Conservation (phyloP, 23 red algal species). For the Chondrus crispus region DNA sequence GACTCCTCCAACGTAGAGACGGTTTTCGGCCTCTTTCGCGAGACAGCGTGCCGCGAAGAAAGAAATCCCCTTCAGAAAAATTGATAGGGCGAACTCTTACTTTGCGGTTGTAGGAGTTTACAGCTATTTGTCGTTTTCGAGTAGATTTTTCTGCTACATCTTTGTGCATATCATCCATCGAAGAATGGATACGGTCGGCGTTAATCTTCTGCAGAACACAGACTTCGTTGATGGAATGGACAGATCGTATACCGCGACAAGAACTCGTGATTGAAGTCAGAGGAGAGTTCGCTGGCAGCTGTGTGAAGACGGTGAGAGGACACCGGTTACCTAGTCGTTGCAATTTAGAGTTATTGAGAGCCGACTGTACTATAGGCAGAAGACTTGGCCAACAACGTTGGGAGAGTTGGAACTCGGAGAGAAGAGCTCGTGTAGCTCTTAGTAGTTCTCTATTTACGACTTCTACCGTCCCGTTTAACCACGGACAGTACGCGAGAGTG, state of each 20-base stretch:
- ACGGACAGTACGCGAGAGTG: slow-evolving; percentile 25
- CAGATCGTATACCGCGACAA: neutral
- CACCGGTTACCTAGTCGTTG: neutral
- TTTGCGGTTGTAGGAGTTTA: neutral
- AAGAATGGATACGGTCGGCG: neutral
- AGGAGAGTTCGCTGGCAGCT: neutral
- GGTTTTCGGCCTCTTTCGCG: neutral
- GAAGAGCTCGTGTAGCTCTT: neutral
- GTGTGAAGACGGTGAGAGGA: neutral
- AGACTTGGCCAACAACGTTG: neutral
- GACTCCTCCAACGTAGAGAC: neutral
- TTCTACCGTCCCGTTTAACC: neutral
- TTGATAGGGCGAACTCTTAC: neutral
- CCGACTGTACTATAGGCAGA: neutral
- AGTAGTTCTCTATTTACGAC: neutral
- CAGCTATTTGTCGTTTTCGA: neutral
- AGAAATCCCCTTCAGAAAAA: neutral
- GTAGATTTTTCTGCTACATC: neutral
- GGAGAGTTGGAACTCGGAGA: neutral
- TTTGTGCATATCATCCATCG: slow-evolving; percentile 9
- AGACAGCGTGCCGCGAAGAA: neutral
- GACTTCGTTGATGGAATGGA: neutral
- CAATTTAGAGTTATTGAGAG: neutral
- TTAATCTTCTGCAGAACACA: neutral
- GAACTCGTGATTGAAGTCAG: neutral